phyloP scores from a whole-genome alignment of 148 eudicot genomes.

The Silene conica region DNA sequence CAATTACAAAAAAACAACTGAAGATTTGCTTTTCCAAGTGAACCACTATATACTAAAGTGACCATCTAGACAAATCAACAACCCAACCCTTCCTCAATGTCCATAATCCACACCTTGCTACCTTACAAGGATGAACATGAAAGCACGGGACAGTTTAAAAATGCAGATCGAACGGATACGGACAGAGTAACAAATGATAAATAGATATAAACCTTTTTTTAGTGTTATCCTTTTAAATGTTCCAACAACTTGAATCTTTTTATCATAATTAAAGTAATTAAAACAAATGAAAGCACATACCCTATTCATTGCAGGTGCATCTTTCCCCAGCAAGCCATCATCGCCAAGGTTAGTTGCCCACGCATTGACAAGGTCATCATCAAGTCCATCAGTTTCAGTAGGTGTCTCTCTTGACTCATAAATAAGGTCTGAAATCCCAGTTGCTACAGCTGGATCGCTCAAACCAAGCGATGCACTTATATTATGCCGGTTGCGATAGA shows the following conservation, averaged over 20 bases:
- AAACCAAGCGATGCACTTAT: constrained; percentile 80
- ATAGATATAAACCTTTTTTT: not conserved
- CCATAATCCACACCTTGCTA: not conserved
- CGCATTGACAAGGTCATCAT: constrained; percentile 93
- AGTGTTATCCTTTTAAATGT: not conserved
- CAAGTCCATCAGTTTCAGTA: constrained; percentile 60
- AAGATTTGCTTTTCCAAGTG: not conserved
- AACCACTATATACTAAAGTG: not conserved
- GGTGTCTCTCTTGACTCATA: constrained; percentile 66
- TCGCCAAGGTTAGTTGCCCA: constrained; percentile 99
- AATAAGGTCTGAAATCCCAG: constrained; percentile 91
- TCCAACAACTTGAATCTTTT: not conserved
- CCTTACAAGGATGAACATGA: not conserved
- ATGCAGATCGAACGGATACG: not conserved
- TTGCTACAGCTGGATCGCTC: constrained; percentile 88
- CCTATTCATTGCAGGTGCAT: constrained; percentile 96
- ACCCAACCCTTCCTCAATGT: not conserved
- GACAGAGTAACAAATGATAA: not conserved
- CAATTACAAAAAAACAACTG: not conserved
- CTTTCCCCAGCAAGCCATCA: constrained; percentile 80
- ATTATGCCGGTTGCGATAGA: constrained; percentile 86
- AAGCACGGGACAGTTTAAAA: too few relatives aligned
- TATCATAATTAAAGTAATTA: constrained; percentile 1
- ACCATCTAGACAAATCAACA: not conserved
- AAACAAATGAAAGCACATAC: constrained; percentile 38